Base-by-base conservation (phyloP, 2,329 filamentous ascomycete species). In the Nannizziopsis arthrosporioides region DNA sequence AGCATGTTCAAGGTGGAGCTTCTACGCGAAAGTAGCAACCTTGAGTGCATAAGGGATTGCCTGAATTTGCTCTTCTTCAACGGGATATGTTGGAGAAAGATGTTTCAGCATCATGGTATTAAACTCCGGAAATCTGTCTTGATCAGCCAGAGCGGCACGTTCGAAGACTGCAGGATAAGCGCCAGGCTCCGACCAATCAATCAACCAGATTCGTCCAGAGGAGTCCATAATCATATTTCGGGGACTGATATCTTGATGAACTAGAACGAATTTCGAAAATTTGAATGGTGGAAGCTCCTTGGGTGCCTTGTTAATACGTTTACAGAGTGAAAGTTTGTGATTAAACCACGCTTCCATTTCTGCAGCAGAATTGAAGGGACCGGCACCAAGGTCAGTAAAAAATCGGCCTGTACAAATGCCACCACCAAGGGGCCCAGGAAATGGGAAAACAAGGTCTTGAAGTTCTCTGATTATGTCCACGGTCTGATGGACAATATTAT, bases 161-260 rank as follows among this genome's bases (percentile, higher is more conserved):
- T 45, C 43, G 8, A 59, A 56, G 8, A 37, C 56, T 17, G 53
- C 54, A 12, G 56, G 56, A 52, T 59, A 60, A 32, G 56, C 50
- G 49, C 65, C 65, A 38, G 63, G 58, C 47, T 65, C 56, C 49
- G 63, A 58, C 65, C 65, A 68, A 15, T 62, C 63, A 32, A 57
- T 53, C 14, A 67, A 53, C 22, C 64, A 65, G 32, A 68, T 61
- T 17, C 65, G 54, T 31, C 58, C 58, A 47, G 58, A 58, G 38
- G 64, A 52, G 12, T 63, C 60, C 19, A 68, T 56, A 17, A 68
- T 59, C 4, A 68, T 59, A 48, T 67, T 67, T 9, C 59, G 57
- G 18, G 56, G 59, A 9, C 56, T 51, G 53, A 68, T 56, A 40
- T 66, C 57, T 44, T 68, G 68, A 53, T 68, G 65, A 9, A 61